phyloP scores from a whole-genome alignment of 192 early-diverging fungal genomes.

The Glomus cerebriforme region DNA sequence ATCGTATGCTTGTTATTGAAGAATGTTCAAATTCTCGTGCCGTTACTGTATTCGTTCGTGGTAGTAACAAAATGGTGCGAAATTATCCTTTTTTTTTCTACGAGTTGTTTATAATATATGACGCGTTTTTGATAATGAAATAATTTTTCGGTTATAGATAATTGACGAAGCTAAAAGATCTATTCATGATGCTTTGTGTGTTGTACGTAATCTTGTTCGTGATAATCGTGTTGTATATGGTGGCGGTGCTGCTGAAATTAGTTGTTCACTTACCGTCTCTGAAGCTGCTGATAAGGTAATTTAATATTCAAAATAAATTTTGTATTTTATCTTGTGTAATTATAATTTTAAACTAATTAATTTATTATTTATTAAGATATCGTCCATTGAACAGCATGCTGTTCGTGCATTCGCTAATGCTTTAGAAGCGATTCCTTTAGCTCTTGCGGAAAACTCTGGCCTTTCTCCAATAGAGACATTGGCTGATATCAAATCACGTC shows the following conservation, averaged over 20 bases:
- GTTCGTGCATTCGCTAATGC: slow-evolving; percentile 98
- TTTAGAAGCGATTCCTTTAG: slow-evolving; percentile 90
- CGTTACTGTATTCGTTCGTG: slow-evolving; percentile 95
- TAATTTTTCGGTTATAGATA: slow-evolving; percentile 53
- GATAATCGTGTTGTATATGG: slow-evolving; percentile 99
- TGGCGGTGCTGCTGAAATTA: slow-evolving; percentile 97
- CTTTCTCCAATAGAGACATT: slow-evolving; percentile 95
- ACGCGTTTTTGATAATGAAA: not conserved
- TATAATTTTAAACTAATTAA: not conserved
- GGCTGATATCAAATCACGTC: slow-evolving; percentile 92
- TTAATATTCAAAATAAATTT: not conserved
- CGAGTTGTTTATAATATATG: not conserved
- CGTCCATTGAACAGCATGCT: slow-evolving; percentile 98
- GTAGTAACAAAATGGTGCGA: slow-evolving; percentile 96
- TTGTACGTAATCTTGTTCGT: slow-evolving; percentile 93
- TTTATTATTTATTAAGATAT: slow-evolving; percentile 50
- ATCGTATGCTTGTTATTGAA: slow-evolving; percentile 99
- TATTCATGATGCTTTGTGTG: slow-evolving; percentile 98
- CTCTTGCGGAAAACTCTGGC: slow-evolving; percentile 97
- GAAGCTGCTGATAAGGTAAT: slow-evolving; percentile 82
- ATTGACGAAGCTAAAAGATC: slow-evolving; percentile 99
- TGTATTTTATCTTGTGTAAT: not conserved
- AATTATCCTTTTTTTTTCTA: not conserved
- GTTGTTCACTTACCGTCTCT: slow-evolving; percentile 90
- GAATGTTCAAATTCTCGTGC: slow-evolving; percentile 98